phyloP scores from a whole-genome alignment of 1,284 basidiomycete species.

The Xerocomus amazonicus region DNA sequence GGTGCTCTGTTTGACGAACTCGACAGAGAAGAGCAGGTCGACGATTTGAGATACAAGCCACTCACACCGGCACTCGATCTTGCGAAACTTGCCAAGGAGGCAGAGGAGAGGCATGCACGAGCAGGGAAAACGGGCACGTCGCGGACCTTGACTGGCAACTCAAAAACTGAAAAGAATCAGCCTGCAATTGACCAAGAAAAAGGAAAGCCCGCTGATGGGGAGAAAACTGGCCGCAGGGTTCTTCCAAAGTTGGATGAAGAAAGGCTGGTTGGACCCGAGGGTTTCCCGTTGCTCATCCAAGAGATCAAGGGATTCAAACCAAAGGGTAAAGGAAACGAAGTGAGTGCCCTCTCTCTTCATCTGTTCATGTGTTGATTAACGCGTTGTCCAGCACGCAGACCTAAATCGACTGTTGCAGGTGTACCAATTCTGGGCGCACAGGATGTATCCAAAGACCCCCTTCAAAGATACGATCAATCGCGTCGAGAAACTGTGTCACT shows the following conservation, averaged over 20 bases:
- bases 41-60: conserved; percentile 36
- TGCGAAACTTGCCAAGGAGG: conserved; percentile 49
- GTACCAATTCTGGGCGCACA: conserved; percentile 92
- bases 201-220: conserved; percentile 33
- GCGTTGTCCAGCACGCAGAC: conserved; percentile 58
- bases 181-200: conserved; percentile 9
- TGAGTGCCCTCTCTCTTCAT: conserved; percentile 33
- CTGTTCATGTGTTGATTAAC: conserved; percentile 1
- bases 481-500: conserved; percentile 84
- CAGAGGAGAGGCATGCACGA: conserved; percentile 43
- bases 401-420: conserved; percentile 73
- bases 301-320: conserved; percentile 72
- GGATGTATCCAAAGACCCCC: conserved; percentile 81
- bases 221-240: conserved; percentile 48
- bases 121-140: conserved; percentile 33
- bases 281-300: conserved; percentile 75
- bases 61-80: conserved; percentile 49
- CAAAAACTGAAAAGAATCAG: conserved; percentile 35
- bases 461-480: conserved; percentile 80
- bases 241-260: conserved; percentile 69
- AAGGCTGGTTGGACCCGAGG: conserved; percentile 63
- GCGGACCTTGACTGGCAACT: conserved; percentile 46
- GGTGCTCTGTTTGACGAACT: conserved; percentile 63
- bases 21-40: conserved; percentile 41
- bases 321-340: conserved; percentile 89